Evolutionary conservation across 176 grass and related monocot species (phyloP).

Genomic region (Carex littledalei): DNA sequence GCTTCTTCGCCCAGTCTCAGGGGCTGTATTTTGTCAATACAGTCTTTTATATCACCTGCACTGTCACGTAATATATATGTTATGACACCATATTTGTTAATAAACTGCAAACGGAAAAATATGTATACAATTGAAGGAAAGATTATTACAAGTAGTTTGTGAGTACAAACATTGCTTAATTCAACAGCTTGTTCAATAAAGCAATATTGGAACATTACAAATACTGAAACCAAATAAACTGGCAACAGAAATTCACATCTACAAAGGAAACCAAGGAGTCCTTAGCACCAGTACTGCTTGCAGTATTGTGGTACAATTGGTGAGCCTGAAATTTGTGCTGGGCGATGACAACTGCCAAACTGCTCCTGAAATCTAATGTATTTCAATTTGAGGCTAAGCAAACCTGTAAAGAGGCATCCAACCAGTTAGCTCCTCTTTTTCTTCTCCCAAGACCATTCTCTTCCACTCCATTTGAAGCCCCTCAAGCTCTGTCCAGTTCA

Average conservation of each 20-base stretch:
- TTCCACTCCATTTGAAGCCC: constrained; percentile 30
- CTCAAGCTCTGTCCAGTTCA: constrained; percentile 53
- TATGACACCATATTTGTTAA: constrained; percentile 7
- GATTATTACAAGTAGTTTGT: not conserved
- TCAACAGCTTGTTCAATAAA: not conserved
- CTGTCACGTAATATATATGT: constrained; percentile 33
- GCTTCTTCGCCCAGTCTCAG: constrained; percentile 69
- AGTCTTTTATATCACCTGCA: constrained; percentile 57
- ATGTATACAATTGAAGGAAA: not conserved
- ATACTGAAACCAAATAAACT: not conserved
- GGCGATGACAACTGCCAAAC: not conserved
- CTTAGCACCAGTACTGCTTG: not conserved
- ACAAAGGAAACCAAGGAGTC: not conserved
- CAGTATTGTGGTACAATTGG: not conserved
- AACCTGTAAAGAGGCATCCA: constrained; percentile 87
- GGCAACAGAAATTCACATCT: not conserved
- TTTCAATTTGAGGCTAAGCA: not conserved
- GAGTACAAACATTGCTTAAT: not conserved
- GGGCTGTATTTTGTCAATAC: constrained; percentile 54
- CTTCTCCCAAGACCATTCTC: constrained; percentile 33
- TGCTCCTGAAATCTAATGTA: not conserved
- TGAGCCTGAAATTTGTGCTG: not conserved
- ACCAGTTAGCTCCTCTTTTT: constrained; percentile 26
- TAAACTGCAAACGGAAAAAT: not conserved
- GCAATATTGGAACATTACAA: not conserved